phyloP scores from a whole-genome alignment of 371 early-diverging fungal genomes.

The Rhizopus delemar region DNA sequence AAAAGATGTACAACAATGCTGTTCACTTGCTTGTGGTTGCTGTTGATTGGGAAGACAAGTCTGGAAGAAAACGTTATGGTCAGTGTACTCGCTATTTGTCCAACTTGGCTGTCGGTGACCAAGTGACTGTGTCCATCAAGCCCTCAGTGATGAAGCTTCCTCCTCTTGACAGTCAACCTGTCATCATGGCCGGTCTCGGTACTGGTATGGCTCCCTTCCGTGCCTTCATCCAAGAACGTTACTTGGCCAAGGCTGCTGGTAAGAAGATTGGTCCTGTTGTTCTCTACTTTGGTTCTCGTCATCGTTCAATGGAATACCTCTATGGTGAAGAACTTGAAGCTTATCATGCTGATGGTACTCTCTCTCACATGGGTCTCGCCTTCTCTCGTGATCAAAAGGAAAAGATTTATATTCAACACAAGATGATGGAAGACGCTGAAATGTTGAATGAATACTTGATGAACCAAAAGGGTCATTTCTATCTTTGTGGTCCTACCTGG shows the following conservation, averaged over 20 bases:
- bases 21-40: conserved; percentile 90
- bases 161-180: conserved; percentile 77
- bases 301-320: conserved; percentile 88
- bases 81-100: conserved; percentile 90
- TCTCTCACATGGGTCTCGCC: conserved; percentile 85
- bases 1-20: conserved; percentile 80
- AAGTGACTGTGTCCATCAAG: conserved; percentile 87
- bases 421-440: conserved; percentile 82
- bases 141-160: conserved; percentile 95
- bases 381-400: conserved; percentile 92
- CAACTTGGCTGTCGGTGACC: conserved; percentile 64
- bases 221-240: conserved; percentile 93
- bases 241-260: conserved; percentile 73
- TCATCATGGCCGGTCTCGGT: conserved; percentile 95
- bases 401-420: conserved; percentile 95
- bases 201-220: conserved; percentile 98
- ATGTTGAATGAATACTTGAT: conserved; percentile 75
- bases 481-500: conserved; percentile 95
- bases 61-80: conserved; percentile 74
- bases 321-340: conserved; percentile 95
- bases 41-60: conserved; percentile 79
- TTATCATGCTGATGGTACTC: conserved; percentile 81
- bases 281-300: conserved; percentile 93
- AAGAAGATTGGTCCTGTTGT: conserved; percentile 86
- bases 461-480: conserved; percentile 81